A percentile compares a stretch with the other conserved stretches of the same genome.
These are phyloP conservation scores for Thermothelomyces thermophilus DNA, from an alignment of 2,329 filamentous ascomycete species.

Conservation along the genomic window DNA sequence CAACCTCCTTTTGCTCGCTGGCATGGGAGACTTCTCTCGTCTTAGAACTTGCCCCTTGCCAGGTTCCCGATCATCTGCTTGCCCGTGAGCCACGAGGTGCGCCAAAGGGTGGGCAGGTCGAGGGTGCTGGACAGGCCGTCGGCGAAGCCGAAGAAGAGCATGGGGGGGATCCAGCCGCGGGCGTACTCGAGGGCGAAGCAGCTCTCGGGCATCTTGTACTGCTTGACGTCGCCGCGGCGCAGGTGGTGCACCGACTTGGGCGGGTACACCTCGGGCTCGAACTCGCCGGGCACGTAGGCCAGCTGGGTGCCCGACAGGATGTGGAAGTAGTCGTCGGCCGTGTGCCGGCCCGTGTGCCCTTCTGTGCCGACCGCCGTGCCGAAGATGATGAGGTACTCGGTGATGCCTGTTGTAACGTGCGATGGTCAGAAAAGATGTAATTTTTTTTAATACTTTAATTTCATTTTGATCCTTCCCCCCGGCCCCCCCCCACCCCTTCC, in stretches of 20 bases:
- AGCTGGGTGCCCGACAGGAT: slow-evolving; percentile 74
- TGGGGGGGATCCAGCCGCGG: slow-evolving; percentile 83
- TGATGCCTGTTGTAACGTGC: slow-evolving; percentile 48
- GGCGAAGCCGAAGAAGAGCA: slow-evolving; percentile 85
- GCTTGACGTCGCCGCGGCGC: slow-evolving; percentile 63
- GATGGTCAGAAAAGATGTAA: background rate
- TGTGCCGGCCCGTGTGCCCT: slow-evolving; percentile 82
- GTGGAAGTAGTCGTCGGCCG: slow-evolving; percentile 91
- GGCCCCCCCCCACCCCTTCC: background rate
- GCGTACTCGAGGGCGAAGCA: slow-evolving; percentile 83
- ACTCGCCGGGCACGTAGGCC: slow-evolving; percentile 64
- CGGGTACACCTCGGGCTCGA: slow-evolving; percentile 62
- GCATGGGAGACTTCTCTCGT: background rate
- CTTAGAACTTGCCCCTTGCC: slow-evolving; percentile 62
- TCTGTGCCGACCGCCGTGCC: slow-evolving; percentile 78
- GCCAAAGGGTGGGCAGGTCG: slow-evolving; percentile 79
- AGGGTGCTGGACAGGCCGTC: slow-evolving; percentile 75
- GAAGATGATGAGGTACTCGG: slow-evolving; percentile 87
- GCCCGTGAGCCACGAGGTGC: slow-evolving; percentile 66
- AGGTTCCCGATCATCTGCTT: slow-evolving; percentile 71
- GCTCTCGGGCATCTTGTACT: slow-evolving; percentile 71
- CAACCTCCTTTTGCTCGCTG: too few species aligned
- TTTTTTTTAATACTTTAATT: too few species aligned
- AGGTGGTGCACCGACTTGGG: slow-evolving; percentile 67
- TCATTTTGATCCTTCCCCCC: background rate